Evolutionary conservation across 164 flowering plant species (phyloP).

Genomic region (Chimonanthus praecox): DNA sequence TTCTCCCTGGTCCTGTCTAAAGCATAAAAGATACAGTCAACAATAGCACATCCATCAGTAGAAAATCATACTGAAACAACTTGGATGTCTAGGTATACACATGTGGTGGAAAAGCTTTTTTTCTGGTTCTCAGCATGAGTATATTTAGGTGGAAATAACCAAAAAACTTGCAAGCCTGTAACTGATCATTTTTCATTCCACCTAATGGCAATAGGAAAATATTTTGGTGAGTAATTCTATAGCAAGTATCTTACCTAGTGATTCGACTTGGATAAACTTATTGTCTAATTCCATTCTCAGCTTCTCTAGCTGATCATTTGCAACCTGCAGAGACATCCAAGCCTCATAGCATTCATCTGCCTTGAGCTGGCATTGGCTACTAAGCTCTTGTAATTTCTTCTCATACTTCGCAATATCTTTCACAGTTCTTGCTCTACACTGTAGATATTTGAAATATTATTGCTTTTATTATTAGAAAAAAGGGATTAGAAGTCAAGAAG

Average conservation of each 20-base stretch:
- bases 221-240: no score
- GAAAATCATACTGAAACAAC: neutral
- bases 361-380: constrained; percentile 46
- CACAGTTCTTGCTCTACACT: constrained; percentile 44
- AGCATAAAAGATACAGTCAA: neutral
- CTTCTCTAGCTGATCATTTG: constrained; percentile 65
- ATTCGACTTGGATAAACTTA: constrained; percentile 38
- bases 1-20: constrained; percentile 55
- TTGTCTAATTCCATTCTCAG: constrained; percentile 66
- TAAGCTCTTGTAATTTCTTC: constrained; percentile 66
- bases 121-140: no score
- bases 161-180: neutral
- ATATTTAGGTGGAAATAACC: neutral
- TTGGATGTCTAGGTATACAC: neutral
- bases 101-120: no score
- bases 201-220: neutral
- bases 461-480: neutral
- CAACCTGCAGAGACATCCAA: constrained; percentile 74
- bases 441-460: constrained; percentile 7
- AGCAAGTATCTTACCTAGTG: constrained; percentile 42
- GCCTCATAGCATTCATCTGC: constrained; percentile 76
- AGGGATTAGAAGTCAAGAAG: neutral
- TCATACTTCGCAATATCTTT: constrained; percentile 55
- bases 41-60: neutral
- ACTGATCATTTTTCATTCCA: neutral